A percentile compares a stretch with the other conserved stretches of the same genome.
Conservation (phyloP, 1,284 basidiomycete species). For the Testicularia cyperi region DNA sequence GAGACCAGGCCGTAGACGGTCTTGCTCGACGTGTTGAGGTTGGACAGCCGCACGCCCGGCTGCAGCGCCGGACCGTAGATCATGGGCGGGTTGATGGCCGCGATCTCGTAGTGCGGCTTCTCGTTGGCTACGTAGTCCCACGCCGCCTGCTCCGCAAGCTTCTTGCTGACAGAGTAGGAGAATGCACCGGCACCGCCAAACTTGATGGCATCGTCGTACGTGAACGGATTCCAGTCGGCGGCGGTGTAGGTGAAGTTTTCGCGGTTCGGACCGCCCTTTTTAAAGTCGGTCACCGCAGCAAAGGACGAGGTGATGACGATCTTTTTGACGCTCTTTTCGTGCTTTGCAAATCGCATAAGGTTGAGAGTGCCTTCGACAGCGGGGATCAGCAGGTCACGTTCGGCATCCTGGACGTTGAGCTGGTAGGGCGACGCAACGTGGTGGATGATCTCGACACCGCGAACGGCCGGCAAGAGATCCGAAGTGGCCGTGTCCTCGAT, state of each 20-base stretch:
- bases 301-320: conserved; percentile 56
- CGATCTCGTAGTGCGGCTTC: conserved; percentile 33
- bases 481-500: conserved; percentile 58
- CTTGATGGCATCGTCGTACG: conserved; percentile 43
- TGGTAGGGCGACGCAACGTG: conserved; percentile 50
- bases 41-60: conserved; percentile 31
- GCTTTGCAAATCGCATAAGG: conserved; percentile 50
- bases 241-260: conserved; percentile 45
- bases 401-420: conserved; percentile 52
- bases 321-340: conserved; percentile 43
- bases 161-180: conserved; percentile 51
- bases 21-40: conserved; percentile 50
- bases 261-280: conserved; percentile 47
- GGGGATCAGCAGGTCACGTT: conserved; percentile 57
- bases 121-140: conserved; percentile 49
- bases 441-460: conserved; percentile 44
- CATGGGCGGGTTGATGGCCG: conserved; percentile 52
- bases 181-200: conserved; percentile 43
- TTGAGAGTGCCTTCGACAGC: conserved; percentile 60
- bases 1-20: conserved; percentile 52
- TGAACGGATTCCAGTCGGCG: conserved; percentile 47
- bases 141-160: conserved; percentile 53
- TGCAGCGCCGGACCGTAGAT: conserved; percentile 49
- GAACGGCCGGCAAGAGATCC: conserved; percentile 54
- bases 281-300: conserved; percentile 49